Conservation (phyloP, 805 yeast genomes). For the Starmerella davenportii region DNA sequence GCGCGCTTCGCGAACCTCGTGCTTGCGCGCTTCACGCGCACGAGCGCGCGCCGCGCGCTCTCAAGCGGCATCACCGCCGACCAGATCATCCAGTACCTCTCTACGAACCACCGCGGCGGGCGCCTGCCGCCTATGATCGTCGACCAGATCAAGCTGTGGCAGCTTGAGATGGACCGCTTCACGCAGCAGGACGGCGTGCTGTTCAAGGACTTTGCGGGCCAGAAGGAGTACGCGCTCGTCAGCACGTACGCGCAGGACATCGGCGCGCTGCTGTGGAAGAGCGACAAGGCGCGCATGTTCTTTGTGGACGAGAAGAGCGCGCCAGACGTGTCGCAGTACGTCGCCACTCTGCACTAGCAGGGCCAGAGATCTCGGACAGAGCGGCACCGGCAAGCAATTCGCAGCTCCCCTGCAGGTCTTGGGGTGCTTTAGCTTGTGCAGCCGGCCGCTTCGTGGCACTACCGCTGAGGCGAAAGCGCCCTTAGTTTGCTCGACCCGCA, state of each 20-base stretch:
- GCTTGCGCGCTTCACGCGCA: slow-evolving; percentile 82
- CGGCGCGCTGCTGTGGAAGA: slow-evolving; percentile 83
- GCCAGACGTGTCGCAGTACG: slow-evolving; percentile 8
- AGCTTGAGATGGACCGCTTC: slow-evolving; percentile 82
- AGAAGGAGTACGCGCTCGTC: slow-evolving; percentile 55
- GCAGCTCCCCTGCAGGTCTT: too few species aligned
- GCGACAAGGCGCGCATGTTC: slow-evolving; percentile 46
- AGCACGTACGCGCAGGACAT: slow-evolving; percentile 71
- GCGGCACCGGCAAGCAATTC: too few species aligned
- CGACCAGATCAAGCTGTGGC: slow-evolving; percentile 93
- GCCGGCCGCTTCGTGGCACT: too few species aligned
- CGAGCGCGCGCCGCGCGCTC: slow-evolving; percentile 70
- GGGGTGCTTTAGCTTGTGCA: too few species aligned
- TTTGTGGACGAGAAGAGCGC: slow-evolving; percentile 42
- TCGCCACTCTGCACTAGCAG: not conserved
- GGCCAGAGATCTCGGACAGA: too few species aligned
- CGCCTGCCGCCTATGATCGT: slow-evolving; percentile 91
- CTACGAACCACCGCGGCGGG: slow-evolving; percentile 59
- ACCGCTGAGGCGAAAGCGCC: too few species aligned
- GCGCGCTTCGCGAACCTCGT: slow-evolving; percentile 84
- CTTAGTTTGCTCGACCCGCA: too few species aligned
- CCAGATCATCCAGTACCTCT: slow-evolving; percentile 75
- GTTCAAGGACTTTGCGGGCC: slow-evolving; percentile 67
- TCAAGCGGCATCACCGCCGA: slow-evolving; percentile 85
- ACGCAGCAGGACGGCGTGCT: slow-evolving; percentile 71